A percentile compares a stretch with the other conserved stretches of the same genome.
phyloP scores from a whole-genome alignment of 768 basidiomycete species.

The Boletus reticuloceps region DNA sequence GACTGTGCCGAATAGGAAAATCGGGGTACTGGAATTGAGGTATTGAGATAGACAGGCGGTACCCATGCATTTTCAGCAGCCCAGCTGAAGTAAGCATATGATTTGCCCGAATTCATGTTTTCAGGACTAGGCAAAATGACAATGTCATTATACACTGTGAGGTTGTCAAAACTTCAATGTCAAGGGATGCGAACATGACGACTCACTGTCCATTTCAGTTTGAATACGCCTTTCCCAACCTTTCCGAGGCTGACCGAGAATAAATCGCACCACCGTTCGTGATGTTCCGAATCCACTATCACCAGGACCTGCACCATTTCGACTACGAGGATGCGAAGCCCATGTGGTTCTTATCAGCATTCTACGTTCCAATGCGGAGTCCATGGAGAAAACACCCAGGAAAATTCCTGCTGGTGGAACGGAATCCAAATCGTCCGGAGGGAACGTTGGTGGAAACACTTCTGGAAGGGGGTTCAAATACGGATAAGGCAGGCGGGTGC shows the following conservation, averaged over 20 bases:
- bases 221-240: constrained; percentile 77
- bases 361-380: constrained; percentile 79
- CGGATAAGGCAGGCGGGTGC: constrained; percentile 40
- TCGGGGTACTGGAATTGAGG: constrained; percentile 38
- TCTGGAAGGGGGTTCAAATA: constrained; percentile 33
- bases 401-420: constrained; percentile 84
- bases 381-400: constrained; percentile 87
- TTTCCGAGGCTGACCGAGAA: constrained; percentile 80
- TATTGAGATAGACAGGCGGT: constrained; percentile 64
- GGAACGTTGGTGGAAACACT: constrained; percentile 50
- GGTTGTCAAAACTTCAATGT: constrained; percentile 1
- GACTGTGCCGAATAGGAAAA: constrained; percentile 70
- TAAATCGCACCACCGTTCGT: constrained; percentile 82
- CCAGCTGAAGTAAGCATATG: constrained; percentile 90
- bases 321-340: constrained; percentile 79
- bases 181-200: not conserved
- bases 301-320: constrained; percentile 66
- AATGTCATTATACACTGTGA: constrained; percentile 79
- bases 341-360: constrained; percentile 87
- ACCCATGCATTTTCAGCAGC: constrained; percentile 90
- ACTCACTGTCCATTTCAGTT: constrained; percentile 89
- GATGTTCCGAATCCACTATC: constrained; percentile 76
- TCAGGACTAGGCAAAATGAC: constrained; percentile 80
- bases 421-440: constrained; percentile 67
- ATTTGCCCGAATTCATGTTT: constrained; percentile 97